phyloP scores from a whole-genome alignment of 1,284 basidiomycete species.

The Ganoderma leucocontextum region DNA sequence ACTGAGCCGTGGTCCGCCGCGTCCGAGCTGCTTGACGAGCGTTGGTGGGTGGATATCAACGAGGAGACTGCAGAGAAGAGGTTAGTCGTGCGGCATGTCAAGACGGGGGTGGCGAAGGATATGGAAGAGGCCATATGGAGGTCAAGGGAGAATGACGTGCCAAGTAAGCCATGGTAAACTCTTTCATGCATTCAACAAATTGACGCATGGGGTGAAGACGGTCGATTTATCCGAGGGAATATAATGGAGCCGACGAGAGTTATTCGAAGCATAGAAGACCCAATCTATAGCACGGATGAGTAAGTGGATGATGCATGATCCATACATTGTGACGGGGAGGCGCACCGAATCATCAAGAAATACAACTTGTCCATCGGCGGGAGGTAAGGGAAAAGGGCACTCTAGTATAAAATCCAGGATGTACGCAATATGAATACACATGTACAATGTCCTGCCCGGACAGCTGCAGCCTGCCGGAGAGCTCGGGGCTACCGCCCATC shows the following conservation, averaged over 20 bases:
- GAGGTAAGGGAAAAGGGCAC: background rate
- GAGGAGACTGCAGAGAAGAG: constrained; percentile 67
- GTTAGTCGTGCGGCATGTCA: constrained; percentile 78
- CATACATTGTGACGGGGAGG: background rate
- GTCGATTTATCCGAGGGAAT: constrained; percentile 61
- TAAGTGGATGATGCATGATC: background rate
- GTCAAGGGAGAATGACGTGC: constrained; percentile 78
- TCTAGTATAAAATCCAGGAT: constrained; percentile 19
- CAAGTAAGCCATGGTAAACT: constrained; percentile 60
- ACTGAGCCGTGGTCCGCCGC: constrained; percentile 78
- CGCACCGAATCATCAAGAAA: background rate
- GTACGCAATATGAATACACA: constrained; percentile 31
- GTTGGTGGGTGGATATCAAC: constrained; percentile 80
- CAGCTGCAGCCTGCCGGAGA: background rate
- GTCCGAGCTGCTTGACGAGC: constrained; percentile 74
- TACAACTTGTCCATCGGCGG: background rate
- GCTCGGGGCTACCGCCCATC: constrained; percentile 23
- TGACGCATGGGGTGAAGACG: constrained; percentile 47
- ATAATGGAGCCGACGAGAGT: constrained; percentile 62
- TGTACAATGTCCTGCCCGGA: background rate
- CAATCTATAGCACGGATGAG: constrained; percentile 23
- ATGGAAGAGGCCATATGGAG: constrained; percentile 73
- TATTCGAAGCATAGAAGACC: constrained; percentile 61
- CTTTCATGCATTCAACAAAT: background rate
- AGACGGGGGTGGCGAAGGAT: constrained; percentile 76